Percentiles rank a stretch among this genome's conserved stretches.
These are phyloP conservation scores for Tetracladium setigerum DNA, from an alignment of 495 filamentous ascomycete genomes.

Conservation along the genomic window DNA sequence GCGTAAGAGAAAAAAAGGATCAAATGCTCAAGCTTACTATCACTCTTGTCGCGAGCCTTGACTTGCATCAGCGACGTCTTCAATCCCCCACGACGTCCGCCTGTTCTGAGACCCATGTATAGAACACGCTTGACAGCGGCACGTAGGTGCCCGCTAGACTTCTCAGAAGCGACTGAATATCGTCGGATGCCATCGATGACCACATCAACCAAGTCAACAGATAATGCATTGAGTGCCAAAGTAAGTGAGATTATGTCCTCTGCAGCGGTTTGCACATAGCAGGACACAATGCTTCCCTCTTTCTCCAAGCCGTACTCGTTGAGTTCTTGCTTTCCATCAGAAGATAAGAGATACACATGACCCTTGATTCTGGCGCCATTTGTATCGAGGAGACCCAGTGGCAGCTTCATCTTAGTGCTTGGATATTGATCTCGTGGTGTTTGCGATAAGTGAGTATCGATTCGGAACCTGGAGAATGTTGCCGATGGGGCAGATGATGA, in stretches of 20 bases:
- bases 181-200: conserved; percentile 17
- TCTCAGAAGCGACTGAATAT: neutral
- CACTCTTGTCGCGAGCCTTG: conserved; percentile 1
- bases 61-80: conserved; percentile 8
- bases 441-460: too few relatives aligned
- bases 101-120: conserved; percentile 1
- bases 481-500: too few relatives aligned
- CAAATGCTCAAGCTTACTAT: conserved; percentile 3
- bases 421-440: too few relatives aligned
- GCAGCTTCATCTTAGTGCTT: conserved; percentile 11
- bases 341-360: neutral
- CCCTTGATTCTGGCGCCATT: conserved; percentile 1
- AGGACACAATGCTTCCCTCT: neutral
- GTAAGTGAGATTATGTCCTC: conserved; percentile 6
- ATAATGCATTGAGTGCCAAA: neutral
- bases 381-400: conserved; percentile 1
- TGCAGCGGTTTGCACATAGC: conserved; percentile 8
- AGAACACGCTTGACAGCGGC: conserved; percentile 3
- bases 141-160: neutral
- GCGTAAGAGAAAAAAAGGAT: neutral
- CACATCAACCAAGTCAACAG: conserved; percentile 10
- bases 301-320: neutral
- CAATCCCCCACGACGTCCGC: neutral
- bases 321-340: too few relatives aligned
- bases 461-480: too few relatives aligned